Conservation (phyloP, 1,139 yeast species). For the Geotrichum phurueaensis region DNA sequence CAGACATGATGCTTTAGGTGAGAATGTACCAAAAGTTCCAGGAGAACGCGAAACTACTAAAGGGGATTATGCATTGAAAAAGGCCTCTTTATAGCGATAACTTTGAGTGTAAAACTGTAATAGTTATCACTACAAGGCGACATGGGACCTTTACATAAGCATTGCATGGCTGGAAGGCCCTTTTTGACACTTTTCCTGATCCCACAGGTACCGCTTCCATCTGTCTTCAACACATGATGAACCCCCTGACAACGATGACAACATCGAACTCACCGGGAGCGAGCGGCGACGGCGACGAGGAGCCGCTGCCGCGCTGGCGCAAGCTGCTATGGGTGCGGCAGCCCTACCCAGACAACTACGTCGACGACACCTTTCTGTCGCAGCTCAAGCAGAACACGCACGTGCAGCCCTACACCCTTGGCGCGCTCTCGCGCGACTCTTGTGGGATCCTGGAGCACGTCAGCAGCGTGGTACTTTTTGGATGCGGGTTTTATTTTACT, state of each 20-base stretch:
- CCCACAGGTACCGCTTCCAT: neutral
- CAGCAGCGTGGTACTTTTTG: slow-evolving; percentile 54
- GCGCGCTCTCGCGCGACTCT: slow-evolving; percentile 61
- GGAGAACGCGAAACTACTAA: too few species aligned
- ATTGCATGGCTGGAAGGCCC: neutral
- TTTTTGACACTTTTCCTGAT: neutral
- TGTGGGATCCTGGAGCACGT: slow-evolving; percentile 62
- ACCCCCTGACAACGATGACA: neutral
- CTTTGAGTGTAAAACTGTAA: too few species aligned
- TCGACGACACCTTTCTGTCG: slow-evolving; percentile 70
- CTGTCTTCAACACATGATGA: neutral
- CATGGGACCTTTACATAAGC: neutral
- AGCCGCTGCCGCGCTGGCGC: slow-evolving; percentile 49
- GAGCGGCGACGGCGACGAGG: neutral
- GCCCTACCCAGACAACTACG: slow-evolving; percentile 87
- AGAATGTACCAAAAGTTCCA: too few species aligned
- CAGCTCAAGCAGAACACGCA: slow-evolving; percentile 74
- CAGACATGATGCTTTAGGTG: slow-evolving; percentile 1
- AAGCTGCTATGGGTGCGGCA: slow-evolving; percentile 83
- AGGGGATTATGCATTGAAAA: neutral
- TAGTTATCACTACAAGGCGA: neutral
- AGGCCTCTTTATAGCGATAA: neutral
- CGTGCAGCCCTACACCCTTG: slow-evolving; percentile 60
- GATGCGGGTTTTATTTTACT: slow-evolving; percentile 53
- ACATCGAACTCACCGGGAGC: neutral